Base-by-base conservation (phyloP, 805 yeast species). In the Ogataea pignaliae region DNA sequence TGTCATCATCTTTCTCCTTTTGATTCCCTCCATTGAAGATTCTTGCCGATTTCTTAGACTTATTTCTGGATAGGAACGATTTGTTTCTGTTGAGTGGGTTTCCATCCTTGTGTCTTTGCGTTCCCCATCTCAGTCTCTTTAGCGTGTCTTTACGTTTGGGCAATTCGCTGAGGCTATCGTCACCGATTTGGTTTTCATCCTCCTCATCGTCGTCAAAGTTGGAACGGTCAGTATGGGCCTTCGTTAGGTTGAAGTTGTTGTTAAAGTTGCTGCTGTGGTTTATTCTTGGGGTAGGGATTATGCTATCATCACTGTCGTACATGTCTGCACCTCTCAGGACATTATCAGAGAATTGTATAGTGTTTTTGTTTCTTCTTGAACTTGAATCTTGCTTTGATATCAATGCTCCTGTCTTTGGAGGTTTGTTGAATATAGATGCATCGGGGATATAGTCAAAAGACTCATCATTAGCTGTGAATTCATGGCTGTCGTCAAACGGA, bases 121-220 rank as follows among this genome's bases (percentile, higher is more conserved):
- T 90, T 46, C 97, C 97, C 96, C 95, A 88, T 65, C 96, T 74
- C 53, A 83, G 77, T 56, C 95, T 75, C 52, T 83, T 80, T 79
- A 85, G 84, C 0, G 85, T 71, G 13, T 69, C 73, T 30, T 69
- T 63, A 36, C 79, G 48, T 13, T 52, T 43, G 2, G 66, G 59
- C 8, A 49, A 44, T 8, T 56, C 59, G 8, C 54, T 55, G 2
- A 47, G 35, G 5, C 37, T 56, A 42, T 58, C 66, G 29, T 59
- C 60, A 17, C 45, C 57, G 15, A 46, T 60, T 12, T 48, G 53
- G 14, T 40, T 50, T 16, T 46, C 53, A 3, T 50, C 46, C 7
- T 47, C 56, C 26, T 44, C 43, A 12, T 49, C 30, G 33, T 38
- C 46, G 10, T 39, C 43, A 14, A 48, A 44, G 12, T 44, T 14